Evolutionary conservation across 75 land plant genomes (phyloP).

Genomic region (Selaginella tamariscina): DNA sequence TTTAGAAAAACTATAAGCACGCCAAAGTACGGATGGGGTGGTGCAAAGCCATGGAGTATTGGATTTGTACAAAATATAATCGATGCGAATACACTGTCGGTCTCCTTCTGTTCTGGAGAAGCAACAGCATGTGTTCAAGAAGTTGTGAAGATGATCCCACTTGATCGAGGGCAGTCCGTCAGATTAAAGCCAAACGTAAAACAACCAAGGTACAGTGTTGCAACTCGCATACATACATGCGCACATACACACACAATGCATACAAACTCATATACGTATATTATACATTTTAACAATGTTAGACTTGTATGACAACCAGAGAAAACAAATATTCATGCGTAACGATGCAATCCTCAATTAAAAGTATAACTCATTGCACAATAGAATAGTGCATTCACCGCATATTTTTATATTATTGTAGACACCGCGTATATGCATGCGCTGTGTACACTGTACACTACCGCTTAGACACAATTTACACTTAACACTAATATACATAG

Average conservation of each 20-base stretch:
- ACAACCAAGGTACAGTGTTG: conserved; percentile 61
- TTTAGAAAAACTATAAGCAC: conserved; percentile 45
- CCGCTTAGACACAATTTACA: no score
- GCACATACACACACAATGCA: no score
- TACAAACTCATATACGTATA: background rate
- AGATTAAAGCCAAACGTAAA: conserved; percentile 59
- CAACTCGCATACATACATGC: no score
- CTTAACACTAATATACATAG: no score
- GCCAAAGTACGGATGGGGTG: conserved; percentile 83
- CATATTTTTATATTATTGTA: no score
- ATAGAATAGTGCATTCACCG: background rate
- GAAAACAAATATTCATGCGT: background rate
- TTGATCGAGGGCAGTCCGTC: conserved; percentile 85
- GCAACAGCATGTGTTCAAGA: conserved; percentile 48
- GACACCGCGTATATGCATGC: no score
- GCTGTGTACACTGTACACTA: no score
- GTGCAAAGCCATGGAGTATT: conserved; percentile 64
- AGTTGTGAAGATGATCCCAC: conserved; percentile 69
- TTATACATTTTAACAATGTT: background rate
- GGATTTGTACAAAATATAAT: conserved; percentile 77
- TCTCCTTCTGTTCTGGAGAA: conserved; percentile 81
- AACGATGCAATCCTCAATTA: background rate
- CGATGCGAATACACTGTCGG: conserved; percentile 48
- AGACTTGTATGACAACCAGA: no score
- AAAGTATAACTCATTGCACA: background rate